phyloP scores from a whole-genome alignment of 805 yeast species.

The Myxozyma monticola region DNA sequence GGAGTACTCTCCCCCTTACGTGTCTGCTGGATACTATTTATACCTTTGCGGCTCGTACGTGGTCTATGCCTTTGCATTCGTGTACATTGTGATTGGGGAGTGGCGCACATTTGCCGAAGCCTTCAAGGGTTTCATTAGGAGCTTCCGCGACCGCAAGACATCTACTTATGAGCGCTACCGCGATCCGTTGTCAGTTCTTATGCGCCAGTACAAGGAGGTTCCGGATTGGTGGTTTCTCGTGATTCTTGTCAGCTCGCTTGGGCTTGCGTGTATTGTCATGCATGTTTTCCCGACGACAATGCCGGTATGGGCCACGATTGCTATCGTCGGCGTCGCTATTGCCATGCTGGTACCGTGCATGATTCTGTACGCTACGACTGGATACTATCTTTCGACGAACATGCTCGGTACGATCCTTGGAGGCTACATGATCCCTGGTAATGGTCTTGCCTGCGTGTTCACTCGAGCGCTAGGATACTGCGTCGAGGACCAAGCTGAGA shows the following conservation, averaged over 20 bases:
- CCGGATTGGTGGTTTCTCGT: slow-evolving; percentile 67
- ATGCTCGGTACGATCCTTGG: slow-evolving; percentile 64
- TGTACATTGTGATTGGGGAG: slow-evolving; percentile 50
- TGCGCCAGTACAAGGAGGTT: slow-evolving; percentile 54
- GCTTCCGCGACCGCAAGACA: slow-evolving; percentile 8
- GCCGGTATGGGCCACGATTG: slow-evolving; percentile 62
- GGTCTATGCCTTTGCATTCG: slow-evolving; percentile 52
- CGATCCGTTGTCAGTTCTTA: slow-evolving; percentile 49
- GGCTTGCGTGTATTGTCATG: slow-evolving; percentile 36
- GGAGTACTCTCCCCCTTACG: slow-evolving; percentile 61
- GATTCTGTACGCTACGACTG: slow-evolving; percentile 61
- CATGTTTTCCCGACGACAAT: slow-evolving; percentile 49
- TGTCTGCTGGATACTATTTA: slow-evolving; percentile 52
- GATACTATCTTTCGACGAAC: slow-evolving; percentile 58
- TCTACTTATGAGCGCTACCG: slow-evolving; percentile 8
- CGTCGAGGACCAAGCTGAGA: slow-evolving; percentile 56
- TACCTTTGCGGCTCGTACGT: slow-evolving; percentile 54
- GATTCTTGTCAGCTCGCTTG: slow-evolving; percentile 47
- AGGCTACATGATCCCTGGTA: slow-evolving; percentile 67
- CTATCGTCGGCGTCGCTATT: slow-evolving; percentile 55
- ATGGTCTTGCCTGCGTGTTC: too few species aligned
- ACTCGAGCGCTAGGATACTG: slow-evolving; percentile 61
- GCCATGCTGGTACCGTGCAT: slow-evolving; percentile 62
- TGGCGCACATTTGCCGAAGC: slow-evolving; percentile 11
- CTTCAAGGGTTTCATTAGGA: slow-evolving; percentile 3